Percentiles rank a stretch among this genome's conserved stretches.
These are phyloP conservation scores for Brassica cretica DNA, from an alignment of 345 rosid species.

Conservation along the genomic window DNA sequence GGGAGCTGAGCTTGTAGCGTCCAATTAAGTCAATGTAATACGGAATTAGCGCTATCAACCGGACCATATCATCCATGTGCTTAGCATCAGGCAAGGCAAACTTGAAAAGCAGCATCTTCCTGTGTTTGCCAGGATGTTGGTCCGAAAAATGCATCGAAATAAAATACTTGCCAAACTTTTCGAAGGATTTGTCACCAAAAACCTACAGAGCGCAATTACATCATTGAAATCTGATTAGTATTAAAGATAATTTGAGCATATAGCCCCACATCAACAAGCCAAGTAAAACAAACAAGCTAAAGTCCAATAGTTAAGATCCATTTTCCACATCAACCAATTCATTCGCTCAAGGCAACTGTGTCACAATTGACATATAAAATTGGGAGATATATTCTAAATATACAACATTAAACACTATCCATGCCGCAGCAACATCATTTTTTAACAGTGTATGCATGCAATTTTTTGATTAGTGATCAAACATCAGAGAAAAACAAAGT, in stretches of 20 bases:
- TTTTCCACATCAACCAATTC: background rate
- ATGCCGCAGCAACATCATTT: background rate
- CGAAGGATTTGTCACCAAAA: constrained; percentile 87
- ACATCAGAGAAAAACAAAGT: constrained; percentile 13
- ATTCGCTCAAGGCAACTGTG: background rate
- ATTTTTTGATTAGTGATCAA: constrained; percentile 6
- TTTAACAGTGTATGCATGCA: background rate
- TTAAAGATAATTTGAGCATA: background rate
- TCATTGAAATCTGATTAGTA: background rate
- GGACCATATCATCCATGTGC: constrained; percentile 83
- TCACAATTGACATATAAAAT: background rate
- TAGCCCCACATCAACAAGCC: background rate
- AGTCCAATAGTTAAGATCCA: background rate
- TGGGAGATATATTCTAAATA: background rate
- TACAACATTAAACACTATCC: background rate
- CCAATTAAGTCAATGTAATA: constrained; percentile 95
- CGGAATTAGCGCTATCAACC: constrained; percentile 80
- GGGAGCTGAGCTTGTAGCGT: constrained; percentile 88
- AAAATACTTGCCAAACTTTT: constrained; percentile 83
- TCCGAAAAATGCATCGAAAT: constrained; percentile 96
- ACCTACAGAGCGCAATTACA: constrained; percentile 55
- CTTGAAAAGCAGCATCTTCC: constrained; percentile 84
- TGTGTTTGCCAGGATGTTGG: constrained; percentile 73
- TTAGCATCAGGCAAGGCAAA: constrained; percentile 79
- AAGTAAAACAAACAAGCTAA: background rate